These are phyloP conservation scores for Aspergillus melleus DNA, from an alignment of 2,329 filamentous ascomycete species.

Conservation along the genomic window DNA sequence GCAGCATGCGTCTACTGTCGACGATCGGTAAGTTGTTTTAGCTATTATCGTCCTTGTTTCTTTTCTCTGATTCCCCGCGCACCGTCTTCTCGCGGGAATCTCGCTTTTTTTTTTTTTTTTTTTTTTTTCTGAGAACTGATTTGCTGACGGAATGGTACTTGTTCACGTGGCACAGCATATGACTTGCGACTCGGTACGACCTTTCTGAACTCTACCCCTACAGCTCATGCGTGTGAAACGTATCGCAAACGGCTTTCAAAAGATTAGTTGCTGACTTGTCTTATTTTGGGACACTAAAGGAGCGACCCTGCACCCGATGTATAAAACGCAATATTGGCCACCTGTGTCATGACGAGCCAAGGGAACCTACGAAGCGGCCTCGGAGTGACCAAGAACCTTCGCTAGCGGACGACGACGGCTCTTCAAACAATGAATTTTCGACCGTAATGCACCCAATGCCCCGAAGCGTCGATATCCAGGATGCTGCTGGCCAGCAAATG, in stretches of 20 bases:
- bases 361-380: conserved; percentile 79
- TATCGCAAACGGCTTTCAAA: conserved; percentile 15
- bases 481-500: conserved; percentile 50
- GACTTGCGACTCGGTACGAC: conserved; percentile 84
- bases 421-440: conserved; percentile 45
- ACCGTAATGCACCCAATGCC: conserved; percentile 49
- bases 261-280: conserved; percentile 31
- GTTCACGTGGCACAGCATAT: conserved; percentile 67
- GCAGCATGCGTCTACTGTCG: conserved; percentile 86
- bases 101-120: neutral
- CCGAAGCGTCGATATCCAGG: conserved; percentile 58
- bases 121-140: conserved; percentile 22
- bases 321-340: conserved; percentile 99
- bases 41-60: neutral
- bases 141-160: conserved; percentile 49
- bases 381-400: conserved; percentile 65
- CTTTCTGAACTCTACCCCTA: conserved; percentile 22
- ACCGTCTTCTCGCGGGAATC: neutral
- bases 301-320: conserved; percentile 94
- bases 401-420: conserved; percentile 60
- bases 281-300: conserved; percentile 52
- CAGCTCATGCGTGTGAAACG: conserved; percentile 24
- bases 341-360: conserved; percentile 94
- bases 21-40: conserved; percentile 73
- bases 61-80: neutral